Evolutionary conservation across 805 yeast genomes (phyloP), one percentile per base, ranked within the genome.

Genomic region (Pichia californica): DNA sequence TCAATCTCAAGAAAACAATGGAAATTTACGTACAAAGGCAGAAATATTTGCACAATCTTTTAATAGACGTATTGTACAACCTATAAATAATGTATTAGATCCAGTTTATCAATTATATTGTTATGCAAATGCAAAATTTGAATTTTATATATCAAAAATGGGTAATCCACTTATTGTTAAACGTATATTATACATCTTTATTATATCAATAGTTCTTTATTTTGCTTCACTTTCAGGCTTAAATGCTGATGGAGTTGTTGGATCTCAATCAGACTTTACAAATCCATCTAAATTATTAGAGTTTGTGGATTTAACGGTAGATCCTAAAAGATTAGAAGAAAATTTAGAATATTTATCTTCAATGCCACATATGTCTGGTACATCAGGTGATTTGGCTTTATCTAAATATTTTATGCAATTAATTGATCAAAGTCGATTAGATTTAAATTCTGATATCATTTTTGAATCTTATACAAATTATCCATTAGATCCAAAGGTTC

Each of bases 131-230:
- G 62, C 66, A 31, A 69, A 71, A 41, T 64, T 77, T 41, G 96
- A 89, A 52, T 62, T 66, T 26, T 61, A 70, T 23, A 62, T 91
- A 11, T 68, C 79, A 16, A 74, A 75, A 47, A 52, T 85, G n/a
- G 96, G 96, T 5, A 88, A 89, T 57, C 96, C 96, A 4, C 63
- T 88, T 38, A 83, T 91, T 23, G 78, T 89, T 23, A 83, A 84
- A 52, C 68, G 98, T 33, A 68, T 89, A 31, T 61, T 85, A 3
- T 87, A 87, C 54, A 84, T 91, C 10, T 54, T 80, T 2, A 57
- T 81, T 38, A 75, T 87, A 51, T 76, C 87, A n/a, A 46, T 65
- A 0, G 53, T 81, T 5, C 65, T 86, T 5, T 80, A 79, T 51
- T 52, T 75, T 20, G 68, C 85, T 2, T 71, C 88, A 7, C 60